These are phyloP conservation scores for Aquilaria yunnanensis DNA, from an alignment of 345 rosid genomes.

Conservation along the genomic window DNA sequence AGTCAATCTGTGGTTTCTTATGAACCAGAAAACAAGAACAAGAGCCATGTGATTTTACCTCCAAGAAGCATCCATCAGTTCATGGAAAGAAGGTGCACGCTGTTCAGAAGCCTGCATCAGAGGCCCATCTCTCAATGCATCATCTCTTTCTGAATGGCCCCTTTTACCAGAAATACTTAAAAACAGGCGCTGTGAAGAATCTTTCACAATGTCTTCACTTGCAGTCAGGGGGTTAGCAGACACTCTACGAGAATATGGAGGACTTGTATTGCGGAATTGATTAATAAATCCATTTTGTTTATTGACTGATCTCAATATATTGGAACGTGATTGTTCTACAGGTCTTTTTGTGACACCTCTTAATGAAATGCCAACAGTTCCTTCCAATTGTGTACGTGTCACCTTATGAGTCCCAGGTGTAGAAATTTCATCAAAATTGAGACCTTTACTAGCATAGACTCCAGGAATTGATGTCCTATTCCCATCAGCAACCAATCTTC, in stretches of 20 bases:
- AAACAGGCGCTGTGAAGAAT: conserved; percentile 24
- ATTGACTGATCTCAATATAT: conserved; percentile 33
- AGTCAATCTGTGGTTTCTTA: not conserved
- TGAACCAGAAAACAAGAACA: not conserved
- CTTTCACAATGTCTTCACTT: conserved; percentile 25
- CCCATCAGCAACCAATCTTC: conserved; percentile 34
- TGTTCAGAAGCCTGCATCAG: not conserved
- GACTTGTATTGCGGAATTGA: conserved; percentile 25
- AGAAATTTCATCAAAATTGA: conserved; percentile 36
- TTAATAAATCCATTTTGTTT: conserved; percentile 44
- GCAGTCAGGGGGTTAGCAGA: conserved; percentile 27
- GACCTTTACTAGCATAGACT: conserved; percentile 25
- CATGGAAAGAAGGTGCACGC: conserved; percentile 36
- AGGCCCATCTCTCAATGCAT: not conserved
- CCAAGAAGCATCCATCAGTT: conserved; percentile 45
- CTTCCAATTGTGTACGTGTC: conserved; percentile 35
- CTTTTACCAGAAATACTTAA: conserved; percentile 33
- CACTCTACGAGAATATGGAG: conserved; percentile 28
- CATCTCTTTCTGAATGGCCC: conserved; percentile 35
- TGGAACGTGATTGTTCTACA: conserved; percentile 22
- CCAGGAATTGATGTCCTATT: conserved; percentile 35
- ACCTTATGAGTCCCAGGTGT: conserved; percentile 21
- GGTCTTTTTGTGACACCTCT: conserved; percentile 27
- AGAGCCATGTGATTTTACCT: conserved; percentile 33
- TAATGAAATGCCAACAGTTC: conserved; percentile 19